Evolutionary conservation across 2,329 filamentous ascomycete genomes (phyloP), one percentile per base, ranked within the genome.

Genomic region (Geosmithia putterillii): DNA sequence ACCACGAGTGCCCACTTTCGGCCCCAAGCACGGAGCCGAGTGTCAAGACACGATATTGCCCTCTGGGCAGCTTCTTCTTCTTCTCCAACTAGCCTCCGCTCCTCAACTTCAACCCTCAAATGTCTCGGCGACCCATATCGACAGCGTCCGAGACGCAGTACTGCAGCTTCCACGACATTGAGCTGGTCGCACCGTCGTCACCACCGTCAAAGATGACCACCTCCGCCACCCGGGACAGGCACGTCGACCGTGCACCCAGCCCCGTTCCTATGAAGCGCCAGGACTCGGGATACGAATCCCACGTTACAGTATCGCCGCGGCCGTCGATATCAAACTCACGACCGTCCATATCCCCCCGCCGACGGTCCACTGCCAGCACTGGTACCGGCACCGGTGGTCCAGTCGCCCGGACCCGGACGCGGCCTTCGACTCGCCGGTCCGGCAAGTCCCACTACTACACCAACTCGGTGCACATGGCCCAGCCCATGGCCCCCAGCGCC

Each of bases 251-350:
- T 43, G 8, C 42, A 51, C 51, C 62, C 61, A 1, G 52, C 55
- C 12, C 55, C 62, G 0, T 51, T 54, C 40, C 62, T 44, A 75
- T 77, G 63, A 65, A 66, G 41, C 66, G 74, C 14, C 72, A 76
- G 46, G 74, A 79, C 52, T 78, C 74, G 0, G 74, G 74, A 28
- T 78, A 79, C 50, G 73, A 73, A 51, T 77, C 74, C 3, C 63
- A 67, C 39, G 57, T 59, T 8, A 57, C 59, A 7, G 50, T 55
- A 17, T 54, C 55, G 7, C 63, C 67, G 2, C 60, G 58, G 8
- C 56, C 56, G 15, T 70, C 68, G 2, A 56, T 54, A 23, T 62
- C 59, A 37, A 55, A 55, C 45, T 49, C 55, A 2, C 54, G 56
- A 6, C 48, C 48, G 12, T 42, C 44, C 7, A 49, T 53, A 18